phyloP scores from a whole-genome alignment of 192 early-diverging fungal genomes.

The Mortierella antarctica region DNA sequence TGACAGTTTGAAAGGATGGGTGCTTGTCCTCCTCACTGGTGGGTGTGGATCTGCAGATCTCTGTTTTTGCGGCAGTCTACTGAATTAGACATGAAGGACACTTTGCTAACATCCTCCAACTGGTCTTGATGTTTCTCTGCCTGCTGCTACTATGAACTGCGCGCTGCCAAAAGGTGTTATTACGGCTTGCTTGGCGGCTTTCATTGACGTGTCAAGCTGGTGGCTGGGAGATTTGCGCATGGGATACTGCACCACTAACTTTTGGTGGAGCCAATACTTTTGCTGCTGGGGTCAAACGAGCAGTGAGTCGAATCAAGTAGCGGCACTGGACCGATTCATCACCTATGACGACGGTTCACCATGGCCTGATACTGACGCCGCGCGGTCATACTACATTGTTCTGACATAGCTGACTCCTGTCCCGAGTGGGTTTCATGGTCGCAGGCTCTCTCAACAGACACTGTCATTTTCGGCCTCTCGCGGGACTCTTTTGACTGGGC shows the following conservation, averaged over 20 bases:
- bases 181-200: slow-evolving; percentile 70
- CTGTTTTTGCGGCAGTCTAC: too few relatives aligned
- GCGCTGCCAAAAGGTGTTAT: slow-evolving; percentile 40
- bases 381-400: neutral
- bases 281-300: slow-evolving; percentile 79
- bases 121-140: neutral
- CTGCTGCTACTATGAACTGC: neutral
- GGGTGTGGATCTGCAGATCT: neutral
- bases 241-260: slow-evolving; percentile 82
- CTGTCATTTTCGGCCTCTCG: slow-evolving; percentile 25
- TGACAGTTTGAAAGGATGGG: slow-evolving; percentile 88
- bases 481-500: slow-evolving; percentile 55
- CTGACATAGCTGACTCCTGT: slow-evolving; percentile 23
- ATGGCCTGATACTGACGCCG: too few relatives aligned
- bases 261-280: slow-evolving; percentile 79
- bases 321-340: too few relatives aligned
- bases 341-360: too few relatives aligned
- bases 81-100: neutral
- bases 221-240: slow-evolving; percentile 86
- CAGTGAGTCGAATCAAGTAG: slow-evolving; percentile 13
- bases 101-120: neutral
- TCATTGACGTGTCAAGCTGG: slow-evolving; percentile 81
- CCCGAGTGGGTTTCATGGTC: slow-evolving; percentile 55
- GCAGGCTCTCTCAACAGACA: slow-evolving; percentile 21
- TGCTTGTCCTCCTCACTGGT: slow-evolving; percentile 78